Base-by-base conservation (phyloP, 2,329 filamentous ascomycete species). In the Shiraia sp. region DNA sequence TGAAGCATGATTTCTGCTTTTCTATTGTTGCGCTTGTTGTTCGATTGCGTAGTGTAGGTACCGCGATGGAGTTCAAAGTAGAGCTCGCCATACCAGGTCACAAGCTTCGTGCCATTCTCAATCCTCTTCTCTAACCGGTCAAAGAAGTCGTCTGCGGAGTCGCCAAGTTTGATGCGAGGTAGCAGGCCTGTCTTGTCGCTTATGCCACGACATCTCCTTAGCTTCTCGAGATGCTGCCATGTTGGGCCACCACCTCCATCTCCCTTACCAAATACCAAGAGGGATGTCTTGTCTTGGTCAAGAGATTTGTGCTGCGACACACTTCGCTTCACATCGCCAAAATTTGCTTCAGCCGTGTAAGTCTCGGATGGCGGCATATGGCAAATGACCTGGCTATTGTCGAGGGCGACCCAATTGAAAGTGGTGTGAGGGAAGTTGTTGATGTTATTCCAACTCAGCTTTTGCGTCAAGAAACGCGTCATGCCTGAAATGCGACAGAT, bases 401-500 rank as follows among this genome's bases (percentile, higher is more conserved):
- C 93, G 10, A 96, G 81, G 10, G 90, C 83, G 23, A 99, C 91
- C 93, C 93, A 99, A 71, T 96, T 96, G 78, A 99, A 99, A 0
- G 93, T 97, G 5, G 93, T 97, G 66, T 97, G 93, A 0, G 93
- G 93, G 73, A 97, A 99, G 64, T 88, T 95, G 74, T 97, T 97
- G 79, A 97, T 97, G 68, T 97, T 97, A 76, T 97, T 97, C 93
- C 93, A 99, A 76, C 92, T 97, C 45, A 99, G 78, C 75, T 99
- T 99, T 71, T 99, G 93, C 0, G 93, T 99, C 62, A 99, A 87
- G 76, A 99, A 99, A 24, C 92, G 83, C 43, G 82, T 88, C 93
- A 99, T 97, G 14, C 90, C 92, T n/a, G 93, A 88, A 19, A 96
- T 76, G 3, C 92, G 87, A 66, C 90, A 97, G 29, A 99, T 77